Percentiles rank a stretch among this genome's conserved stretches.
phyloP scores from a whole-genome alignment of 129 eudicot species.

The Dittrichia graveolens region DNA sequence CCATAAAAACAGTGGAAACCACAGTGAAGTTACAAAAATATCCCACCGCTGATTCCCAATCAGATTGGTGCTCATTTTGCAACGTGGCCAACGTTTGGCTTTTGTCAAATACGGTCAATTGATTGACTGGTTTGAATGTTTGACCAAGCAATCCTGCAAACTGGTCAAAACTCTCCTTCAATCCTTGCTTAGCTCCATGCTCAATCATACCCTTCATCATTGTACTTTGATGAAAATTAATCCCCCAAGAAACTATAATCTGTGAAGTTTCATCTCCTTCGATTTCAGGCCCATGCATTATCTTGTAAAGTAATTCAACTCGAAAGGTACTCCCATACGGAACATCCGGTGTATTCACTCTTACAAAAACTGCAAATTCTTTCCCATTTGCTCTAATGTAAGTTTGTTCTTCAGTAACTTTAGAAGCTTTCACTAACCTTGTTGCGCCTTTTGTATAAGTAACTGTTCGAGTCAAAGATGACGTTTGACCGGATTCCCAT shows the following conservation, averaged over 20 bases:
- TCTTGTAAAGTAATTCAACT: slow-evolving; percentile 72
- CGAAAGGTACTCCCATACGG: slow-evolving; percentile 80
- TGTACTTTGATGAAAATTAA: slow-evolving; percentile 69
- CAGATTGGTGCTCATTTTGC: slow-evolving; percentile 62
- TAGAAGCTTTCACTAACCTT: slow-evolving; percentile 75
- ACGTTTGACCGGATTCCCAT: slow-evolving; percentile 50
- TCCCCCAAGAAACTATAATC: slow-evolving; percentile 70
- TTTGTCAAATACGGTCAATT: slow-evolving; percentile 47
- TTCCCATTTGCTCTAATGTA: slow-evolving; percentile 67
- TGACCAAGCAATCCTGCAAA: slow-evolving; percentile 59
- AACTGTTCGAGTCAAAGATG: slow-evolving; percentile 56
- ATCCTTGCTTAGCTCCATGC: slow-evolving; percentile 83
- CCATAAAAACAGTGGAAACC: slow-evolving; percentile 52
- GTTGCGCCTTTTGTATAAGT: slow-evolving; percentile 70
- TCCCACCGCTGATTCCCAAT: slow-evolving; percentile 59
- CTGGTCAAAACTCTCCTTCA: slow-evolving; percentile 85
- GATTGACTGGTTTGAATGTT: slow-evolving; percentile 34
- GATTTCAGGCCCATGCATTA: slow-evolving; percentile 50
- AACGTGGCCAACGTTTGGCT: slow-evolving; percentile 58
- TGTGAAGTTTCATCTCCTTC: slow-evolving; percentile 65
- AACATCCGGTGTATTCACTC: slow-evolving; percentile 83
- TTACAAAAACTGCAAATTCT: slow-evolving; percentile 64
- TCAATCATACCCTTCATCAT: slow-evolving; percentile 94
- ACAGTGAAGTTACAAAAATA: slow-evolving; percentile 83
- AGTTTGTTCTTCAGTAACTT: slow-evolving; percentile 83